Conservation (phyloP, 345 rosid species). For the Salix brachista region DNA sequence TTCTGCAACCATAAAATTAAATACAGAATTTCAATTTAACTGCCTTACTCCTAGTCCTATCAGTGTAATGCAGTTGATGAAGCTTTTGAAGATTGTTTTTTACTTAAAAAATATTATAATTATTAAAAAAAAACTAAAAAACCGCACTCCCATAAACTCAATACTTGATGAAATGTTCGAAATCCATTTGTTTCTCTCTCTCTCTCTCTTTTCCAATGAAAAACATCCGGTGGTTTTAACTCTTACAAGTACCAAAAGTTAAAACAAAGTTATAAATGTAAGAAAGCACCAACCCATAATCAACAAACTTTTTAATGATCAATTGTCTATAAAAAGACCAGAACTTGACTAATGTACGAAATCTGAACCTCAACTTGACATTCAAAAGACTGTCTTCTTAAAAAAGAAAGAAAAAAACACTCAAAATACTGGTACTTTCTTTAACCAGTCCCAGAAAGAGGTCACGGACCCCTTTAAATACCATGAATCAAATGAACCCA, state of each 20-base stretch:
- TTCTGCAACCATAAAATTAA: slow-evolving; percentile 49
- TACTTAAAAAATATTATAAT: no score
- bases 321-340: background rate
- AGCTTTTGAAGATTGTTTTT: no score
- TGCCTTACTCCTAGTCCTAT: no score
- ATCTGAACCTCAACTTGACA: background rate
- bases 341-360: background rate
- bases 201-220: background rate
- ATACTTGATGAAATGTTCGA: background rate
- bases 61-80: no score
- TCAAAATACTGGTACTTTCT: background rate
- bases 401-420: background rate
- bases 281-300: background rate
- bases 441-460: background rate
- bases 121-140: no score
- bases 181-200: background rate
- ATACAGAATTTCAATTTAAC: background rate
- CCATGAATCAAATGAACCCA: slow-evolving; percentile 13
- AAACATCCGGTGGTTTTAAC: background rate
- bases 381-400: background rate
- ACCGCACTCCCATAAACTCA: no score
- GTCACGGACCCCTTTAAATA: background rate
- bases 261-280: background rate
- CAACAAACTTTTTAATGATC: background rate
- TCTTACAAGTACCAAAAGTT: background rate